Conservation (phyloP, 2,329 filamentous ascomycete species). For the Botrytis squamosa region DNA sequence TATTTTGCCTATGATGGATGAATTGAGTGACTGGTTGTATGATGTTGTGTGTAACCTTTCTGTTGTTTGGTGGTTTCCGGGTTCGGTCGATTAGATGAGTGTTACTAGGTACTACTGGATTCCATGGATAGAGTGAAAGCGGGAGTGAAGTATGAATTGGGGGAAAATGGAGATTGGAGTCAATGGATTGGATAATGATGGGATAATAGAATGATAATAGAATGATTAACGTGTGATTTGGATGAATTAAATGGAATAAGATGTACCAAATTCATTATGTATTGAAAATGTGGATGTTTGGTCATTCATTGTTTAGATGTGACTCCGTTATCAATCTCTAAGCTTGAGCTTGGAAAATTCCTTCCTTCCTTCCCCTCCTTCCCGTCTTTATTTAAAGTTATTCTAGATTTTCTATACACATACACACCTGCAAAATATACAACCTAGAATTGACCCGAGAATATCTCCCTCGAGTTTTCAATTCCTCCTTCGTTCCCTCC, state of each 20-base stretch:
- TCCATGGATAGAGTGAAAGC: background rate
- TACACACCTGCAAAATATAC: background rate
- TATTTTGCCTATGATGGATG: background rate
- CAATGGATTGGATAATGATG: background rate
- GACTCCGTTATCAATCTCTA: conserved; percentile 16
- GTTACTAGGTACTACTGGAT: background rate
- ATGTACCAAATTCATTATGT: background rate
- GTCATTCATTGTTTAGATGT: conserved; percentile 1
- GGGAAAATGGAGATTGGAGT: background rate
- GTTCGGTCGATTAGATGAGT: background rate
- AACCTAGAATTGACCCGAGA: background rate
- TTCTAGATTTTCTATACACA: background rate
- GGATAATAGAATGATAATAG: background rate
- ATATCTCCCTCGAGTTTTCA: no score
- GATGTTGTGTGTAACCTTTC: background rate
- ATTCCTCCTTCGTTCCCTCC: background rate
- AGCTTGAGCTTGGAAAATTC: background rate
- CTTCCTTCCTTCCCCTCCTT: conserved; percentile 1
- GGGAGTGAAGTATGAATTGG: background rate
- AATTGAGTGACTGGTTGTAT: background rate
- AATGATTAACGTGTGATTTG: background rate
- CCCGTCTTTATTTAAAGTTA: background rate
- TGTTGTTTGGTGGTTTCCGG: background rate
- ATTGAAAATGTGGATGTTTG: conserved; percentile 2
- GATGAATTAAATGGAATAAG: background rate